A percentile compares a stretch with the other conserved stretches of the same genome.
phyloP scores from a whole-genome alignment of 768 basidiomycete genomes.

The Asterophora parasitica region DNA sequence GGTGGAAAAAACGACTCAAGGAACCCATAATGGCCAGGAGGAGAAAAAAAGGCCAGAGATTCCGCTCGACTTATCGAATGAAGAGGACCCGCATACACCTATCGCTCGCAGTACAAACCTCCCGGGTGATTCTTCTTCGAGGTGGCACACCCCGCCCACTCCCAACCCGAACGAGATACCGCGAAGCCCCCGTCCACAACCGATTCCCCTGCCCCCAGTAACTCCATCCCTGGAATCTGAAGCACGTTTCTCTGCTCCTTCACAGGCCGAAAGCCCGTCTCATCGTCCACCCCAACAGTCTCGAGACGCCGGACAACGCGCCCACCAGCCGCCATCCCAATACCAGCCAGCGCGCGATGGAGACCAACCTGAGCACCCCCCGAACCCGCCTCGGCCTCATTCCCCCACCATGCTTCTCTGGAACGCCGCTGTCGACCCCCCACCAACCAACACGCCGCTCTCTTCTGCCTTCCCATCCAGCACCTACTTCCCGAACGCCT shows the following conservation, averaged over 20 bases:
- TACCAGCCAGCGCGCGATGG: slow-evolving; percentile 16
- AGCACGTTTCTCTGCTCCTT: slow-evolving; percentile 3
- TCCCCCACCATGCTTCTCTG: slow-evolving; percentile 70
- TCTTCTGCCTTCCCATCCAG: slow-evolving; percentile 61
- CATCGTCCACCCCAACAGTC: slow-evolving; percentile 8
- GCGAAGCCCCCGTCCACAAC: slow-evolving; percentile 49
- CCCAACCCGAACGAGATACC: slow-evolving; percentile 61
- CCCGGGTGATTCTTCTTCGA: slow-evolving; percentile 27
- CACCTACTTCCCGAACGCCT: slow-evolving; percentile 79
- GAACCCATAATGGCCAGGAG: slow-evolving; percentile 6
- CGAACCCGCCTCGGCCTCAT: slow-evolving; percentile 36
- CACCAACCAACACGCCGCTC: slow-evolving; percentile 57
- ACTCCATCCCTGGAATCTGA: slow-evolving; percentile 31
- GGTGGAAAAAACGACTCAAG: slow-evolving; percentile 2
- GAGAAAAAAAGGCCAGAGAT: slow-evolving; percentile 7
- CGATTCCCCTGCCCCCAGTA: slow-evolving; percentile 43
- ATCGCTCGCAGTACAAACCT: slow-evolving; percentile 25
- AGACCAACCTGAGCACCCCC: slow-evolving; percentile 10
- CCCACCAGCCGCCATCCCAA: slow-evolving; percentile 15
- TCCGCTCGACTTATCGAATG: slow-evolving; percentile 13
- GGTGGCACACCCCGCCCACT: slow-evolving; percentile 54
- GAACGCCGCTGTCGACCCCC: slow-evolving; percentile 79
- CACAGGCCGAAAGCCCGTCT: slow-evolving; percentile 12
- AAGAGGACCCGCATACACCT: slow-evolving; percentile 36
- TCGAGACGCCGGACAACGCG: slow-evolving; percentile 15